A percentile compares a stretch with the other conserved stretches of the same genome.
Conservation (phyloP, 352 stramenopile species). For the Globisporangium cylindrosporum region DNA sequence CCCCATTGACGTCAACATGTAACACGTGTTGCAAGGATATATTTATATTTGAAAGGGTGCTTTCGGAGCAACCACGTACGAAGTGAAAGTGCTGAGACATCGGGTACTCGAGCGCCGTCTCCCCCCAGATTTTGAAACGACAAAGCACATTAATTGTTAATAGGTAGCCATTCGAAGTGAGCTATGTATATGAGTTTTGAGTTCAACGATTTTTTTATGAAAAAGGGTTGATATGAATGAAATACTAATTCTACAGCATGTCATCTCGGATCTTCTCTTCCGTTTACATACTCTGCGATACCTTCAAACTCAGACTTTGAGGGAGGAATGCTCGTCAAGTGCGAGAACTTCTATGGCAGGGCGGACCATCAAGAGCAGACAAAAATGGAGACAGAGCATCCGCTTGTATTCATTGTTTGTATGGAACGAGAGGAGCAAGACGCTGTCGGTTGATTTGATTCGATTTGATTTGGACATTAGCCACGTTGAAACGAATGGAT, state of each 20-base stretch:
- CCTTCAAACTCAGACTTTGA: background rate
- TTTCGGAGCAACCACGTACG: background rate
- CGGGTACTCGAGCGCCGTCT: background rate
- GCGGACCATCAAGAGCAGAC: background rate
- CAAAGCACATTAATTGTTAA: conserved; percentile 2
- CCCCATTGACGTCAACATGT: conserved; percentile 7
- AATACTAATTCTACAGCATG: background rate
- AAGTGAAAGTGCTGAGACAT: background rate
- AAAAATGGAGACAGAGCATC: background rate
- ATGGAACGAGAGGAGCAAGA: background rate
- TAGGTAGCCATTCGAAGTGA: background rate
- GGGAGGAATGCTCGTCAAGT: background rate
- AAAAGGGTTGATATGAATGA: background rate
- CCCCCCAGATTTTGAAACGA: background rate
- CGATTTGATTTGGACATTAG: background rate
- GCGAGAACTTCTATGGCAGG: background rate
- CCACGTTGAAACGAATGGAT: background rate
- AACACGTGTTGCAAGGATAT: background rate
- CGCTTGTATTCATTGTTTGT: background rate
- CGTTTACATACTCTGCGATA: background rate
- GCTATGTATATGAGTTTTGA: background rate
- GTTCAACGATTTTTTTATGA: background rate
- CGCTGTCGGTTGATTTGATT: background rate
- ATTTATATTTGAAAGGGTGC: background rate
- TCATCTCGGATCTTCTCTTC: background rate